Evolutionary conservation across 805 yeast genomes (phyloP), one percentile per base, ranked within the genome.

Genomic region (Candida arabinofermentans): DNA sequence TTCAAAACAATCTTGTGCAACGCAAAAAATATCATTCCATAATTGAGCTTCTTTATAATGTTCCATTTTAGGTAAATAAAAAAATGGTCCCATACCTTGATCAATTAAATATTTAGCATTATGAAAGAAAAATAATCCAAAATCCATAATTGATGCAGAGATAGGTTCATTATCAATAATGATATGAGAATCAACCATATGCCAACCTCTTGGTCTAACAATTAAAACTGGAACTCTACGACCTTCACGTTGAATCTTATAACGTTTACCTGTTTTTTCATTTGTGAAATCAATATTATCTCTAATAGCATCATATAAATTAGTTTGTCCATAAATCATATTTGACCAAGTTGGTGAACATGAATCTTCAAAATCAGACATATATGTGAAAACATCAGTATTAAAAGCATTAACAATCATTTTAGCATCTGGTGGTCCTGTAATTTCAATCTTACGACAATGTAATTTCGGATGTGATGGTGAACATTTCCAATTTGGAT

Each of bases 131-230:
- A 78, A 85, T 38, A 85, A 65, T 46, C 88, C 91, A 59, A 85
- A 85, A 67, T 85, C 95, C 61, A 85, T 74, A 45, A 85, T 71
- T 27, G 89, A 86, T 23, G 87, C 93, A 44, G 83, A 72, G 36
- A 85, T 79, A 39, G 90, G 88, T 63, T 81, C 86, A 44, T 81
- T 85, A 58, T 83, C 90, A 44, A 84, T 77, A 38, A 71, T 56
- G 36, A 85, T 70, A 58, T 85, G 95, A 61, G 75, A 73, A 60
- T 85, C 95, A 27, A 70, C 79, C 76, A 85, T 73, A 62, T 85
- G 95, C 90, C 91, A 84, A 38, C 95, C 93, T 70, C 95, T 76
- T 58, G 95, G 95, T 70, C 95, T 77, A 42, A 84, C 89, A 61
- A 85, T 82, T 61, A 85, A 67, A 34, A 89, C 85, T 47, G 91